A percentile compares a stretch with the other conserved stretches of the same genome.
Conservation (phyloP, 164 flowering plant species). For the Litsea cubeba region DNA sequence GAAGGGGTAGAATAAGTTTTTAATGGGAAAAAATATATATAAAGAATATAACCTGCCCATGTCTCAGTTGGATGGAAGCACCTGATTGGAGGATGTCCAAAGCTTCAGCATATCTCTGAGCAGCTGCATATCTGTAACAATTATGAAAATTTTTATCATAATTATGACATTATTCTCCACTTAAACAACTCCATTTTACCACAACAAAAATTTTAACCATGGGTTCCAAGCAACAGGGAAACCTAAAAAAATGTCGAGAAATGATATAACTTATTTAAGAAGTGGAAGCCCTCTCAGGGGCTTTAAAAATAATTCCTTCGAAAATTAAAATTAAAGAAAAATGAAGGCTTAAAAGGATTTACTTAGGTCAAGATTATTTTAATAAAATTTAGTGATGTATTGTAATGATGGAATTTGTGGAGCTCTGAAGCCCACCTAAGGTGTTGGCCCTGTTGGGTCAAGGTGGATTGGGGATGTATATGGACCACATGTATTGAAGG, state of each 20-base stretch:
- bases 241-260: not conserved
- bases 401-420: no score
- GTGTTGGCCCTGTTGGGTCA: no score
- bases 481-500: no score
- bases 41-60: constrained; percentile 61
- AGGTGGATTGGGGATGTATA: no score
- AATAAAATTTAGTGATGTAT: no score
- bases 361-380: not conserved
- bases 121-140: constrained; percentile 55
- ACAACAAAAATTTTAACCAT: not conserved
- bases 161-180: not conserved
- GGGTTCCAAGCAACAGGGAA: not conserved
- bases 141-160: not conserved
- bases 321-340: not conserved
- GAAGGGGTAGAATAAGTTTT: not conserved
- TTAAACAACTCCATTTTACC: not conserved
- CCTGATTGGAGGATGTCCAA: constrained; percentile 84
- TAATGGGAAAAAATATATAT: not conserved
- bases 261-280: not conserved
- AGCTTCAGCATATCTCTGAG: constrained; percentile 73
- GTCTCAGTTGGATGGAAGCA: constrained; percentile 71
- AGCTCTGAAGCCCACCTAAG: no score
- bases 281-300: not conserved
- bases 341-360: not conserved
- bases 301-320: not conserved